Conservation (phyloP, 106 monocot species). For the Allium sativum region DNA sequence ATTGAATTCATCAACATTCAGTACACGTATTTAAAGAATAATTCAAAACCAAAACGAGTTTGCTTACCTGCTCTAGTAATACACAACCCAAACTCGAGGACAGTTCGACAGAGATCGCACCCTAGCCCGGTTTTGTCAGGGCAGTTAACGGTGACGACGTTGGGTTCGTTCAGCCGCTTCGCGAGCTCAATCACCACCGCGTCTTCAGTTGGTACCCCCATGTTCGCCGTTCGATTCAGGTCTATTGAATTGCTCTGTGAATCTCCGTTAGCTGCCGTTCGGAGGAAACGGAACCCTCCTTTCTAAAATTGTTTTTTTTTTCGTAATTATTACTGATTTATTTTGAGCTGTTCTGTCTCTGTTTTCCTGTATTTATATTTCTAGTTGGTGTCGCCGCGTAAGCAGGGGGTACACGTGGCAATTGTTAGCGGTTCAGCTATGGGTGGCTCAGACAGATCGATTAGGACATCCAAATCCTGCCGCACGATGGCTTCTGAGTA, state of each 20-base stretch:
- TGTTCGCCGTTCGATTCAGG: constrained; percentile 18
- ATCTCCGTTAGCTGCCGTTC: constrained; percentile 3
- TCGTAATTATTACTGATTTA: no score
- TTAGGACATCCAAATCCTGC: no score
- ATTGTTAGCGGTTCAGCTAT: no score
- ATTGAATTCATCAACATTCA: not conserved
- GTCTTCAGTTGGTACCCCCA: constrained; percentile 49
- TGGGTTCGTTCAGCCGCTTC: constrained; percentile 40
- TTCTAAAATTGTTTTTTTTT: no score
- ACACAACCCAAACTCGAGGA: constrained; percentile 86
- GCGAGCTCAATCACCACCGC: constrained; percentile 56
- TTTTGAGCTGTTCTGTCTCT: no score
- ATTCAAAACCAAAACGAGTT: not conserved
- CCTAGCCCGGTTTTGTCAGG: constrained; percentile 76
- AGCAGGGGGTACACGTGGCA: no score
- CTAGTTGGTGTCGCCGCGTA: no score
- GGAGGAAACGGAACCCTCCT: no score
- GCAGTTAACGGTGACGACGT: constrained; percentile 82
- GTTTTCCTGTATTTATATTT: no score
- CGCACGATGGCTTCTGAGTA: no score
- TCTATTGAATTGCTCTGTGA: constrained; percentile 11
- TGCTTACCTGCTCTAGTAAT: constrained; percentile 59
- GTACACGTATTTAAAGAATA: no score
- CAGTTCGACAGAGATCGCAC: constrained; percentile 69
- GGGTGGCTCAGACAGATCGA: no score